A percentile compares a stretch with the other conserved stretches of the same genome.
These are phyloP conservation scores for Heterobasidion annosum DNA, from an alignment of 1,284 basidiomycete genomes.

Conservation along the genomic window DNA sequence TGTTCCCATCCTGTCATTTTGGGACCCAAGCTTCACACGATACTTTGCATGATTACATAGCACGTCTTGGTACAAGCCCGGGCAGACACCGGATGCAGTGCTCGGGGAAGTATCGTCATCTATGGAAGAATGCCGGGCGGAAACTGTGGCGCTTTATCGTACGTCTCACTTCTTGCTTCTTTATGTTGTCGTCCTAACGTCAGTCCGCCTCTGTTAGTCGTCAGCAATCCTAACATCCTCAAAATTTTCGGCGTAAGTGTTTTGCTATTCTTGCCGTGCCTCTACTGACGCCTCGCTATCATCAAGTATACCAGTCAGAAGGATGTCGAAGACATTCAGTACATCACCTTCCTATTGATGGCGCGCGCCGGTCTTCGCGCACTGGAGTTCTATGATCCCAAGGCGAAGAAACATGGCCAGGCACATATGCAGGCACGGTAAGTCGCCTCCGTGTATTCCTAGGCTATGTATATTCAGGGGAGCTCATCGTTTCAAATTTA, in stretches of 20 bases:
- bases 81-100: conserved; percentile 71
- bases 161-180: conserved; percentile 18
- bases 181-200: conserved; percentile 1
- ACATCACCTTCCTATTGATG: conserved; percentile 78
- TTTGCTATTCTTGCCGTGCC: not conserved
- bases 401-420: conserved; percentile 75
- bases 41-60: conserved; percentile 20
- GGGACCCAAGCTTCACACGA: too few relatives aligned
- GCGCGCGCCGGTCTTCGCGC: conserved; percentile 73
- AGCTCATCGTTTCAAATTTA: conserved; percentile 15
- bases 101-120: conserved; percentile 80
- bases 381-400: conserved; percentile 78
- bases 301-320: conserved; percentile 54
- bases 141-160: conserved; percentile 74
- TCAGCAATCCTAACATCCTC: conserved; percentile 62
- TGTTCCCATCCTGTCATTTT: not conserved
- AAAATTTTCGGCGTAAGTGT: conserved; percentile 62
- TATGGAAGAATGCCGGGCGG: conserved; percentile 83
- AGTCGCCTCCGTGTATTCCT: conserved; percentile 9
- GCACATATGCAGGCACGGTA: conserved; percentile 89
- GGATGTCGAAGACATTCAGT: conserved; percentile 71
- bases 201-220: conserved; percentile 32
- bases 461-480: not conserved
- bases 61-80: conserved; percentile 76
- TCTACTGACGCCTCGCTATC: not conserved